These are phyloP conservation scores for Penicillium cinerascens DNA, from an alignment of 495 filamentous ascomycete species.

Conservation along the genomic window DNA sequence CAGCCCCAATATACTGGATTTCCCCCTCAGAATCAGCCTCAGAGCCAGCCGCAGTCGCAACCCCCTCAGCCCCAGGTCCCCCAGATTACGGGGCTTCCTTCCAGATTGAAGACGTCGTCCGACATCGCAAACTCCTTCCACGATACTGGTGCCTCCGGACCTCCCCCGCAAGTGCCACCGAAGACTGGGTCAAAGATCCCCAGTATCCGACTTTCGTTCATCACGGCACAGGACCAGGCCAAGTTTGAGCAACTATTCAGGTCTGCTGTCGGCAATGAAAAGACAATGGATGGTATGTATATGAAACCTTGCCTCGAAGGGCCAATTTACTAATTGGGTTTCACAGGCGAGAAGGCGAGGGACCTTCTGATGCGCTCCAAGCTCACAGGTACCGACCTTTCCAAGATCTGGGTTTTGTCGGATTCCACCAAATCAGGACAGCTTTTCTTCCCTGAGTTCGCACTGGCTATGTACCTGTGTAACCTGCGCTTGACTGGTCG, in stretches of 20 bases:
- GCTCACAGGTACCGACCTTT: constrained; percentile 74
- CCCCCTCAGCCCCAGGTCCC: constrained; percentile 49
- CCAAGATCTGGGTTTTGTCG: constrained; percentile 90
- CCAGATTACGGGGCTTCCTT: constrained; percentile 35
- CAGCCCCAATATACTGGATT: constrained; percentile 43
- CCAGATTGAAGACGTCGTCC: constrained; percentile 63
- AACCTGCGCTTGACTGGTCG: constrained; percentile 89
- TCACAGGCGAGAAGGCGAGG: constrained; percentile 72
- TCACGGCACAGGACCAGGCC: constrained; percentile 91
- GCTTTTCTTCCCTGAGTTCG: constrained; percentile 96
- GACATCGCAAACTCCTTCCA: constrained; percentile 87
- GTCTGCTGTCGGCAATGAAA: constrained; percentile 82
- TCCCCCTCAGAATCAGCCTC: constrained; percentile 32
- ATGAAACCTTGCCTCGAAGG: neutral
- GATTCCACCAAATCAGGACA: constrained; percentile 97
- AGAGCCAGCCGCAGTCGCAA: constrained; percentile 18
- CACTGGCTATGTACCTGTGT: constrained; percentile 97
- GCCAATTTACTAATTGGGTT: constrained; percentile 17
- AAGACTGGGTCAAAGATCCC: constrained; percentile 69
- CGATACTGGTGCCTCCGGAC: constrained; percentile 19
- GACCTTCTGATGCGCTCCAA: constrained; percentile 86
- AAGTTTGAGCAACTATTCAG: constrained; percentile 99
- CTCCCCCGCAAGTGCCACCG: constrained; percentile 53
- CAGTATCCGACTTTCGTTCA: constrained; percentile 92
- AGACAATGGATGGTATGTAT: constrained; percentile 71